Evolutionary conservation across 352 stramenopile species (phyloP).

Genomic region (Halophytophthora polymorphica): DNA sequence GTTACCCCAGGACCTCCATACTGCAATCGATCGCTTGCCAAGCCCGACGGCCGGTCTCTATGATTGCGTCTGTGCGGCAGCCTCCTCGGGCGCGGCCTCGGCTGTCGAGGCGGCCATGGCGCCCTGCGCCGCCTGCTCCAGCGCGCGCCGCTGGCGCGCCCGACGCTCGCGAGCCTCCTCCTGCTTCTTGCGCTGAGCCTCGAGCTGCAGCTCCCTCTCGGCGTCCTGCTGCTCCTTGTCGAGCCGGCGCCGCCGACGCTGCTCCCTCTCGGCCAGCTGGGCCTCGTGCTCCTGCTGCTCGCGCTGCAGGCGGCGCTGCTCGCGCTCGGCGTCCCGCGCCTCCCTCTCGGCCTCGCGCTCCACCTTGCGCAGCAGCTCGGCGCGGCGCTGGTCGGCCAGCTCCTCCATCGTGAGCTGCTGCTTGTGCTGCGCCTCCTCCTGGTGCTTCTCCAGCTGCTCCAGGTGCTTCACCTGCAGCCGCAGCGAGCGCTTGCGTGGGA

Average conservation of each 20-base stretch:
- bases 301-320: slow-evolving; percentile 42
- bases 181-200: slow-evolving; percentile 45
- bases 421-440: slow-evolving; percentile 51
- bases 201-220: slow-evolving; percentile 27
- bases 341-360: slow-evolving; percentile 65
- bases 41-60: not conserved
- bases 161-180: slow-evolving; percentile 51
- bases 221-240: slow-evolving; percentile 64
- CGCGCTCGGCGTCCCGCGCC: slow-evolving; percentile 43
- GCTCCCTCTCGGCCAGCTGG: slow-evolving; percentile 47
- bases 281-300: slow-evolving; percentile 61
- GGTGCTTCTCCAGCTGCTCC: slow-evolving; percentile 72
- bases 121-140: slow-evolving; percentile 15
- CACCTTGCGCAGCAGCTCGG: slow-evolving; percentile 64
- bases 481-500: slow-evolving; percentile 78
- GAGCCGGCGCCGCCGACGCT: slow-evolving; percentile 48
- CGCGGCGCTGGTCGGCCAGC: slow-evolving; percentile 64
- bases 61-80: slow-evolving; percentile 2
- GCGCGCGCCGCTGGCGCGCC: slow-evolving; percentile 40
- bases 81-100: not conserved
- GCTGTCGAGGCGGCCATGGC: not conserved
- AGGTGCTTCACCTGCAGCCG: slow-evolving; percentile 85
- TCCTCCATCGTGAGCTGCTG: slow-evolving; percentile 59
- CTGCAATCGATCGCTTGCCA: too few relatives aligned
- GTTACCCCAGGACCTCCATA: too few relatives aligned